Base-by-base conservation (phyloP, 345 rosid species). In the Tarenaya hassleriana region DNA sequence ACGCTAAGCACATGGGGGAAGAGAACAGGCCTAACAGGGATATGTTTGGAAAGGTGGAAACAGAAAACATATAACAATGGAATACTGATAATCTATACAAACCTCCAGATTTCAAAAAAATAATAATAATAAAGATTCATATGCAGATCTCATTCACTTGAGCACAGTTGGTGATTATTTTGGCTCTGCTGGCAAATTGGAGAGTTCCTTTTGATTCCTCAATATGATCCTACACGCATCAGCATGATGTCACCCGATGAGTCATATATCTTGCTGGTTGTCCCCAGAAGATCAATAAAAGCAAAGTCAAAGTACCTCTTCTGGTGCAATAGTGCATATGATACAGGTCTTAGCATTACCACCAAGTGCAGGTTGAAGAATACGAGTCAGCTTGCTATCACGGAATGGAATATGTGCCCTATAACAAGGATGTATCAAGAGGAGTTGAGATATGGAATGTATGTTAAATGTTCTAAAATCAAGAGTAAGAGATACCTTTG, bases 361-460 rank as follows among this genome's bases (percentile, higher is more conserved):
- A 20, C 98, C 98, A 14, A 92, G 85, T 24, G 96, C 95, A 72
- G 95, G 90, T 73, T 92, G 95, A 67, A 92, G 96, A 66, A 92
- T 92, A 38, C 96, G 94, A 53, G 98, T 92, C 62, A 92, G 70
- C 74, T 92, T 92, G 64, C 98, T 92, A 74, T 92, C 98, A 59
- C 98, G 88, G 75, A 81, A 92, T 3, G 98, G 98, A 73, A 92
- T 83, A 68, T 92, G 96, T 10, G 81, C 95, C 70, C 98, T 88
- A 66, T 60, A 71, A 68, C 42, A 50, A 10, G 16, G 57, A 47
- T 34, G 56, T 16, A 7, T 39, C 33, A 52, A 34, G 29, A 47
- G 40, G 56, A 40, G 60, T 24, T 38, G 41, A 7, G 19, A 1
- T 20, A 62, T 51, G 42, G 31, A 16, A 16, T 18, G 4, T 16